phyloP scores from a whole-genome alignment of 495 filamentous ascomycete species.

The Usnea hakonensis region DNA sequence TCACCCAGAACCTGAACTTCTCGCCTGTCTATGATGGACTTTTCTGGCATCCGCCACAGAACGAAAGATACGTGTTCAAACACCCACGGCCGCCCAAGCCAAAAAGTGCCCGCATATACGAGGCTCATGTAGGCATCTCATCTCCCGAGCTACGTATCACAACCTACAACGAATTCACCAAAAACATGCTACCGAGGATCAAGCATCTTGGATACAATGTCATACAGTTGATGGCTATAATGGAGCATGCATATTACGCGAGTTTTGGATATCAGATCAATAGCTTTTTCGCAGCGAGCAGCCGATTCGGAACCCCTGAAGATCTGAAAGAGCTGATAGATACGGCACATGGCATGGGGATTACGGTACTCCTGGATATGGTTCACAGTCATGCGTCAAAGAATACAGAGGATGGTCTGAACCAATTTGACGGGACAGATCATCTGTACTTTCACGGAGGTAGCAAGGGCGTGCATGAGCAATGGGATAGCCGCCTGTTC shows the following conservation, averaged over 20 bases:
- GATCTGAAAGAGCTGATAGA: conserved; percentile 96
- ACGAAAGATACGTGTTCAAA: conserved; percentile 72
- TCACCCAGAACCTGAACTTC: conserved; percentile 81
- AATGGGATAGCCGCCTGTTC: conserved; percentile 94
- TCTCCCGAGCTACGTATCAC: conserved; percentile 81
- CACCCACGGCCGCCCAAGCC: conserved; percentile 78
- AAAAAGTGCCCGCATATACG: conserved; percentile 79
- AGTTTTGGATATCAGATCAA: conserved; percentile 98
- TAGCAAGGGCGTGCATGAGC: conserved; percentile 71
- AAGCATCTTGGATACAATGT: conserved; percentile 89
- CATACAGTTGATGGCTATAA: conserved; percentile 97
- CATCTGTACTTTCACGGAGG: conserved; percentile 94
- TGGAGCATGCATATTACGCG: conserved; percentile 99
- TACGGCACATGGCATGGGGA: conserved; percentile 82
- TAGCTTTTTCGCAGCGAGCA: conserved; percentile 96
- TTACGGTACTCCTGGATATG: conserved; percentile 89
- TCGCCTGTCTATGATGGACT: conserved; percentile 89
- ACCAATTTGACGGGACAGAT: conserved; percentile 90
- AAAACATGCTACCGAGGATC: conserved; percentile 84
- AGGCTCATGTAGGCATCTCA: conserved; percentile 96
- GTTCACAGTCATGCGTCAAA: conserved; percentile 98
- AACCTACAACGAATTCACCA: conserved; percentile 95
- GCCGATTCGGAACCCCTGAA: conserved; percentile 87
- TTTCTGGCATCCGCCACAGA: conserved; percentile 89
- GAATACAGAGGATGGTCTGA: conserved; percentile 89